A percentile compares a stretch with the other conserved stretches of the same genome.
phyloP scores from a whole-genome alignment of 768 basidiomycete species.

The Symmetrospora coprosmae region DNA sequence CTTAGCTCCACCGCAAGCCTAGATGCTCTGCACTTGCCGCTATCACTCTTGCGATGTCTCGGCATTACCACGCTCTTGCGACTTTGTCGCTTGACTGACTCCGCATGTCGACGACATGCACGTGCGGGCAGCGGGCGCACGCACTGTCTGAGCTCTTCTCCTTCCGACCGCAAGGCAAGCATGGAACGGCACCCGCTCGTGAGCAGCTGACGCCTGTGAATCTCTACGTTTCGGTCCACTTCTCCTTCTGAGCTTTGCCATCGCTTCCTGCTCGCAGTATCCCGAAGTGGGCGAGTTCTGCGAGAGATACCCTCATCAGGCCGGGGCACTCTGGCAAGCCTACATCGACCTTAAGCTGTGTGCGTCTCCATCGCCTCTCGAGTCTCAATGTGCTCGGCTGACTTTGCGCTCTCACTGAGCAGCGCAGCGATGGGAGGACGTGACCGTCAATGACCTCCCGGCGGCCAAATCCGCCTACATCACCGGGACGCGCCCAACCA shows the following conservation, averaged over 20 bases:
- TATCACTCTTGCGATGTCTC: no score
- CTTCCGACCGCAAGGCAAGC: neutral
- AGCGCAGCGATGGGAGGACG: slow-evolving; percentile 62
- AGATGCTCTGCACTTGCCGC: no score
- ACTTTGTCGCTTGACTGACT: no score
- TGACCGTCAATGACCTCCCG: slow-evolving; percentile 51
- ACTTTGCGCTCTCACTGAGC: neutral
- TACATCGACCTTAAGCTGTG: slow-evolving; percentile 16
- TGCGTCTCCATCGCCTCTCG: neutral
- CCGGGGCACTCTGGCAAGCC: slow-evolving; percentile 6
- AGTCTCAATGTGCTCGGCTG: neutral
- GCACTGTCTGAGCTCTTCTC: neutral
- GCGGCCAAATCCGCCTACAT: slow-evolving; percentile 48
- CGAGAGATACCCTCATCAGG: slow-evolving; percentile 14
- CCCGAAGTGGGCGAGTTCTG: neutral
- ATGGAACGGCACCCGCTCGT: neutral
- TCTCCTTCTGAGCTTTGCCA: no score
- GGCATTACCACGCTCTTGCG: no score
- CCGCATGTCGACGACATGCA: neutral
- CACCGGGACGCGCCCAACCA: slow-evolving; percentile 45
- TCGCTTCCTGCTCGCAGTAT: neutral
- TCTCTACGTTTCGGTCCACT: neutral
- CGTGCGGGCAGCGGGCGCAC: neutral
- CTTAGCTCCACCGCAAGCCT: no score
- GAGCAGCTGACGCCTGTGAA: neutral